A percentile compares a stretch with the other conserved stretches of the same genome.
Conservation (phyloP, 257 asterid genomes). For the Perilla frutescens region DNA sequence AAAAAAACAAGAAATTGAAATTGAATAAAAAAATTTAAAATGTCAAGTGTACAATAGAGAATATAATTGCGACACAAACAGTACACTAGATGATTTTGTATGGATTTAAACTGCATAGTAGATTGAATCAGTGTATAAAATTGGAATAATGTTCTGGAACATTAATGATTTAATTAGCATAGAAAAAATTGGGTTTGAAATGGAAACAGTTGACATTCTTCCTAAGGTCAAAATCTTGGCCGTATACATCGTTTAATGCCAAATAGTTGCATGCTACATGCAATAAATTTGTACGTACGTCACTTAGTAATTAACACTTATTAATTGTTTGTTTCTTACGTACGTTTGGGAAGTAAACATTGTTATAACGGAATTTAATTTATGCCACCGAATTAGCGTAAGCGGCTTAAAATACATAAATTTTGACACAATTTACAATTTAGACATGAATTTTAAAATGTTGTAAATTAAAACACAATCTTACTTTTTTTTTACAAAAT, state of each 20-base stretch:
- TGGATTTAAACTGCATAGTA: no score
- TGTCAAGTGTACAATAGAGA: no score
- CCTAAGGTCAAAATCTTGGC: constrained; percentile 33
- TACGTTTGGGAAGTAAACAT: not conserved
- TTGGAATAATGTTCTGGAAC: not conserved
- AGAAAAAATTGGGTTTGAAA: not conserved
- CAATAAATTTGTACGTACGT: constrained; percentile 29
- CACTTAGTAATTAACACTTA: not conserved
- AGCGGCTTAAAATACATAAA: no score
- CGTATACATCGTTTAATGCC: constrained; percentile 16
- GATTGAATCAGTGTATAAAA: no score
- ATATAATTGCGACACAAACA: no score
- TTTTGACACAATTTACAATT: no score
- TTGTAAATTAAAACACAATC: no score
- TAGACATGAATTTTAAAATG: no score
- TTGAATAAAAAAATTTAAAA: no score
- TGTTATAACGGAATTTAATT: not conserved
- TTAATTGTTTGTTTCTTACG: not conserved
- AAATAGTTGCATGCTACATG: constrained; percentile 48
- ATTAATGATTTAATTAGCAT: not conserved
- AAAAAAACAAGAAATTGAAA: no score
- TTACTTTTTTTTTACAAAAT: no score
- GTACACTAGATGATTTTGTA: no score
- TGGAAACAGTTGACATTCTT: constrained; percentile 35
- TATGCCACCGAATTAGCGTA: not conserved